Conservation (phyloP, 169 alveolate species). For the Plasmodium blacklocki region DNA sequence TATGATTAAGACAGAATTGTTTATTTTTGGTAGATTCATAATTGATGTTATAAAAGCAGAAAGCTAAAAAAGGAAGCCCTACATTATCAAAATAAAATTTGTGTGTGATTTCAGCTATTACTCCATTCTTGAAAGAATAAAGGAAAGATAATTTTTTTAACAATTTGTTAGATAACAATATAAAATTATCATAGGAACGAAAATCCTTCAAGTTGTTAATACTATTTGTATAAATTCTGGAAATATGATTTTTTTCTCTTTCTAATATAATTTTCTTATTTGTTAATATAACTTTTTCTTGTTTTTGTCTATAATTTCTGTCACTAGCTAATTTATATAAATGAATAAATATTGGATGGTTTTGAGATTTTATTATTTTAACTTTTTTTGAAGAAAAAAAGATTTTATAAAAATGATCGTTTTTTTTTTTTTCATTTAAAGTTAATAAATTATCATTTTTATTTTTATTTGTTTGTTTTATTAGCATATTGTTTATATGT, state of each 20-base stretch:
- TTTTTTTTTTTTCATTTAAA: slow-evolving; percentile 49
- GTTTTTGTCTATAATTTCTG: slow-evolving; percentile 54
- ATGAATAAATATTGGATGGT: slow-evolving; percentile 73
- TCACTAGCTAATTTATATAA: slow-evolving; percentile 70
- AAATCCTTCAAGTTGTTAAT: slow-evolving; percentile 60
- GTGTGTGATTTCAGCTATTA: slow-evolving; percentile 55
- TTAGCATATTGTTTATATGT: slow-evolving; percentile 27
- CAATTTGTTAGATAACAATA: slow-evolving; percentile 43
- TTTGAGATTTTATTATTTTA: slow-evolving; percentile 74
- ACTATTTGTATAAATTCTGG: slow-evolving; percentile 66
- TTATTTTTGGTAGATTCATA: neutral
- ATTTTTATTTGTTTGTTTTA: neutral
- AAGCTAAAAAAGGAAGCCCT: slow-evolving; percentile 52
- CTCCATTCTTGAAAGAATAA: slow-evolving; percentile 66
- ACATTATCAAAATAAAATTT: slow-evolving; percentile 62
- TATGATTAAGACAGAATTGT: neutral
- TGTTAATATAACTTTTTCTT: slow-evolving; percentile 52
- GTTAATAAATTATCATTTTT: slow-evolving; percentile 14
- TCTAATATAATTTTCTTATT: slow-evolving; percentile 52
- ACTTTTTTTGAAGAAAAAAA: slow-evolving; percentile 75
- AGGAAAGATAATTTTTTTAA: slow-evolving; percentile 38
- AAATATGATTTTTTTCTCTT: slow-evolving; percentile 53
- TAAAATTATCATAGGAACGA: slow-evolving; percentile 51
- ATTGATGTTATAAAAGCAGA: slow-evolving; percentile 54
- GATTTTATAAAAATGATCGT: slow-evolving; percentile 71